phyloP scores from a whole-genome alignment of 768 basidiomycete species.

The Saitozyma sp. region DNA sequence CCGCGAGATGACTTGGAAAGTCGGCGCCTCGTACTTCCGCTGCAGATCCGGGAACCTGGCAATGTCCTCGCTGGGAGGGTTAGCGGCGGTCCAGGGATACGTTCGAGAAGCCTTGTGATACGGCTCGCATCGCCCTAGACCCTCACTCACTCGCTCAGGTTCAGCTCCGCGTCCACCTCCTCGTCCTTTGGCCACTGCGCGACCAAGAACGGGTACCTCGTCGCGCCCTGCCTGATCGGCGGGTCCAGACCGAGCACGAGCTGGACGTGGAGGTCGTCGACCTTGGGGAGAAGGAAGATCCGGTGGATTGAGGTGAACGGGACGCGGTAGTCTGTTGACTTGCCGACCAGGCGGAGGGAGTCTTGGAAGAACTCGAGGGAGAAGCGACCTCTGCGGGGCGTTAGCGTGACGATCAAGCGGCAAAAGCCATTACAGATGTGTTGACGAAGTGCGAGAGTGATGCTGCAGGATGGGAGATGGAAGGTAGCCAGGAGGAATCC shows the following conservation, averaged over 20 bases:
- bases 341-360: slow-evolving; percentile 91
- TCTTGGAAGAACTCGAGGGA: slow-evolving; percentile 98
- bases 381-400: slow-evolving; percentile 73
- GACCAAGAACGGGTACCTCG: slow-evolving; percentile 93
- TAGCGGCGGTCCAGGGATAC: neutral
- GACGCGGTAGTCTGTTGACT: slow-evolving; percentile 99
- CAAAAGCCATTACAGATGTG: neutral
- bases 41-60: slow-evolving; percentile 72
- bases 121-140: too few species aligned
- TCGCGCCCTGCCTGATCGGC: slow-evolving; percentile 96
- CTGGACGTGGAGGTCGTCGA: slow-evolving; percentile 88
- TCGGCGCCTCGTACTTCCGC: slow-evolving; percentile 91
- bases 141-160: slow-evolving; percentile 76
- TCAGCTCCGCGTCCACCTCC: slow-evolving; percentile 92
- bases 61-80: slow-evolving; percentile 50
- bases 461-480: neutral
- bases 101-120: neutral
- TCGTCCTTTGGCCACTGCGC: slow-evolving; percentile 98
- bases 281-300: slow-evolving; percentile 87
- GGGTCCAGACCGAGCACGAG: slow-evolving; percentile 92
- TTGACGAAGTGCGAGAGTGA: neutral
- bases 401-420: slow-evolving; percentile 1
- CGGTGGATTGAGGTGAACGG: slow-evolving; percentile 81
- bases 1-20: slow-evolving; percentile 89
- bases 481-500: neutral